Evolutionary conservation across 2,329 filamentous ascomycete genomes (phyloP), one percentile per base, ranked within the genome.

Genomic region (Neurospora sp.): DNA sequence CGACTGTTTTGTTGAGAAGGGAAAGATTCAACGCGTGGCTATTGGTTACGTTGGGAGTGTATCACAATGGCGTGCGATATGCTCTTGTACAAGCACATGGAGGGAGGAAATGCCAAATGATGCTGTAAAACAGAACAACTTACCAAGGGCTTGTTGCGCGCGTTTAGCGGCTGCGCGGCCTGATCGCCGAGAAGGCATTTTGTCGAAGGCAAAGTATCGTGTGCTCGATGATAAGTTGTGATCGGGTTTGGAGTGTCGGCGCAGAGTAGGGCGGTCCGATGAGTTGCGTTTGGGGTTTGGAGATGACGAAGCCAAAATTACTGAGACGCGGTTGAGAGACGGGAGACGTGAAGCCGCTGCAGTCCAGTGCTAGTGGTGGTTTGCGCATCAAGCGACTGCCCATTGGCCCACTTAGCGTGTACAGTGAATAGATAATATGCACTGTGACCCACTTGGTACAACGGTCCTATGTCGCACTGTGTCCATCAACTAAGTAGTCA

Each of bases 151-250:
- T 39, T 80, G 79, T 57, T 81, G 80, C 36, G 82, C 82, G 69
- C 81, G 80, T 74, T 81, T 80, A 62, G 82, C 82, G 66, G 82
- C 82, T 37, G 82, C 82, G 70, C 82, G 81, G 71, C 81, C 80
- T 28, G 82, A 82, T 67, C 82, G 79, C 57, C 72, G 72, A 43
- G 70, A 68, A 28, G 70, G 68, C 72, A 73, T 74, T 11, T 57
- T 70, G 11, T 15, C 67, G 36, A n/a, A 40, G 67, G 17, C 37
- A 52, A 52, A 8, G 4, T 19, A 37, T 39, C 11, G 66, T 33
- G 37, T 40, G 19, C 15, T 43, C 10, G 19, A 28, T 68, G 70
- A 19, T 68, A 71, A 38, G 66, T 38, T 68, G 71, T 72, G 43
- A 40, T 69, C 12, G 39, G 8, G 66, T 68, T 67, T 69, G 62